Percentiles rank a stretch among this genome's conserved stretches.
Conservation (phyloP, 108 stramenopile species). For the Fistulifera pelliculosa region DNA sequence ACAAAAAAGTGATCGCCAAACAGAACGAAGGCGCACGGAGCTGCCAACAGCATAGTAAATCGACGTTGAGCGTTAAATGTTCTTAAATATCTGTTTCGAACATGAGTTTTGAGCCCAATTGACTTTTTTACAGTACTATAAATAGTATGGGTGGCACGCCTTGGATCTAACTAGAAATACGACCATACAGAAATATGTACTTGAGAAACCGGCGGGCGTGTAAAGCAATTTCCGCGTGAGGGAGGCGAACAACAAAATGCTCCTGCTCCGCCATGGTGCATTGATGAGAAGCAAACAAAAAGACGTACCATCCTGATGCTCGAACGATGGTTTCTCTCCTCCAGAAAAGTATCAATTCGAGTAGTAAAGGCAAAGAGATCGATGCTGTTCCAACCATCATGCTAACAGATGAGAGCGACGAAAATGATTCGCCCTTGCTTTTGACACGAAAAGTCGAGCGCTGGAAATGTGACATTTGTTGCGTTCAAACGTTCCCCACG, state of each 20-base stretch:
- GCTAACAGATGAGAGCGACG: neutral
- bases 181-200: no score
- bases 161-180: no score
- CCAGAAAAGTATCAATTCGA: neutral
- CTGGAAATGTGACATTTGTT: slow-evolving; percentile 71
- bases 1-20: neutral
- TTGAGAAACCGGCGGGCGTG: no score
- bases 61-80: neutral
- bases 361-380: neutral
- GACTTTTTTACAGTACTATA: no score
- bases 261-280: no score
- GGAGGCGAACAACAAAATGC: no score
- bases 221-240: no score
- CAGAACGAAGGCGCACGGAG: neutral
- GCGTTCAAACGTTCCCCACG: slow-evolving; percentile 30
- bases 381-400: neutral
- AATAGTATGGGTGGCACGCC: no score
- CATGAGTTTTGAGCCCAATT: no score
- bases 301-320: neutral
- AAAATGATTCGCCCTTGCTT: neutral
- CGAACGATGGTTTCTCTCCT: neutral
- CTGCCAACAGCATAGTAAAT: neutral
- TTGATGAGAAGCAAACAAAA: no score
- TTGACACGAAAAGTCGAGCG: slow-evolving; percentile 1
- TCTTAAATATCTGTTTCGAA: neutral